Evolutionary conservation across 2,329 filamentous ascomycete species (phyloP).

Genomic region (Corinectria fuckeliana): DNA sequence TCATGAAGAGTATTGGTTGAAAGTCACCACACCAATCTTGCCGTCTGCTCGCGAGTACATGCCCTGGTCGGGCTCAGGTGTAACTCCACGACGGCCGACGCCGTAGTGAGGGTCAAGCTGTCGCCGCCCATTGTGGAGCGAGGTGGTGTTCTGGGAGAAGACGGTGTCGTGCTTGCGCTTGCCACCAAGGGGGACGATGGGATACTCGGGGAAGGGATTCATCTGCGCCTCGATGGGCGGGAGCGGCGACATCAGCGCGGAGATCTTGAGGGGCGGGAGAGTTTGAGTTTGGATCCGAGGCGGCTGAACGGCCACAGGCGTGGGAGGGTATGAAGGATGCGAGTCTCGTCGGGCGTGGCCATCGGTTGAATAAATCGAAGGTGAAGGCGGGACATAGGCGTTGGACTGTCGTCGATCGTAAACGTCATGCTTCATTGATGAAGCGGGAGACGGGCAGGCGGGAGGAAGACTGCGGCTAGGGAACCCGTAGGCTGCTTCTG

Average conservation of each 20-base stretch:
- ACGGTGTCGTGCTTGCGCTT: slow-evolving; percentile 48
- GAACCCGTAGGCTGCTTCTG: slow-evolving; percentile 48
- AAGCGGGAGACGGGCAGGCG: slow-evolving; percentile 40
- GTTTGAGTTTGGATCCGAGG: slow-evolving; percentile 30
- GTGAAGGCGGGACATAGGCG: slow-evolving; percentile 48
- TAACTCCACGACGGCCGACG: slow-evolving; percentile 29
- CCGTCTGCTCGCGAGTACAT: slow-evolving; percentile 47
- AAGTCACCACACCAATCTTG: slow-evolving; percentile 38
- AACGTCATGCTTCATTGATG: slow-evolving; percentile 41
- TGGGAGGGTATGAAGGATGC: slow-evolving; percentile 36
- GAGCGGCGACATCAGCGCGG: slow-evolving; percentile 43
- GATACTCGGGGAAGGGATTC: slow-evolving; percentile 37
- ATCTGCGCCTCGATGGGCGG: slow-evolving; percentile 46
- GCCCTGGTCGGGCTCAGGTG: slow-evolving; percentile 40
- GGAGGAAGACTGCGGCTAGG: slow-evolving; percentile 39
- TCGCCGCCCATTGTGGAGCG: slow-evolving; percentile 47
- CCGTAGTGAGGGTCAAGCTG: slow-evolving; percentile 44
- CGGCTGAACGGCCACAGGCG: slow-evolving; percentile 38
- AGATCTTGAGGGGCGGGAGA: slow-evolving; percentile 47
- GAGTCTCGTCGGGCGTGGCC: slow-evolving; percentile 42
- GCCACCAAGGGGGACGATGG: slow-evolving; percentile 39
- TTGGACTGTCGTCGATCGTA: slow-evolving; percentile 48
- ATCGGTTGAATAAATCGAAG: slow-evolving; percentile 42
- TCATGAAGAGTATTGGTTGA: slow-evolving; percentile 40
- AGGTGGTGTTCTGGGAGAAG: slow-evolving; percentile 41